Conservation (phyloP, 1,284 basidiomycete species). For the Tilletia caries region DNA sequence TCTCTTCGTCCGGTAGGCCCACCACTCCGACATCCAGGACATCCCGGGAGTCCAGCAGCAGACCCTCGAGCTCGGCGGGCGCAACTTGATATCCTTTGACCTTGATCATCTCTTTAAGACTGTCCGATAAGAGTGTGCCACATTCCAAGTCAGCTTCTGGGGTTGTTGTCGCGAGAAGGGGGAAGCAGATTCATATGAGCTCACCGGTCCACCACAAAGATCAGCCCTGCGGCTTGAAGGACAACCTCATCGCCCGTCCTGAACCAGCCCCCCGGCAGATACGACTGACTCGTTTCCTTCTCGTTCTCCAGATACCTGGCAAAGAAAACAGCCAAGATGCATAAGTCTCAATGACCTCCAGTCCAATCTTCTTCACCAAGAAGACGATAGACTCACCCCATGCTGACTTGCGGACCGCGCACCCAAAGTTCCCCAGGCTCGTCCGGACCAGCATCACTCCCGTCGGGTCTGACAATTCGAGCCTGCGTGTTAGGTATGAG, state of each 20-base stretch:
- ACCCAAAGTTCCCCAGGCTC: constrained; percentile 58
- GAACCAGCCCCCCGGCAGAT: constrained; percentile 34
- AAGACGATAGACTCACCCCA: constrained; percentile 31
- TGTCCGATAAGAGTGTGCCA: background rate
- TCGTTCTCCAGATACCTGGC: constrained; percentile 54
- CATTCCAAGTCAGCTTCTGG: too few relatives aligned
- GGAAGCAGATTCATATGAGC: too few relatives aligned
- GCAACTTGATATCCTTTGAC: constrained; percentile 40
- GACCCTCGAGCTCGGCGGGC: constrained; percentile 65
- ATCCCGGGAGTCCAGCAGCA: constrained; percentile 68
- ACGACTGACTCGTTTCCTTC: constrained; percentile 42
- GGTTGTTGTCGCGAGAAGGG: too few relatives aligned
- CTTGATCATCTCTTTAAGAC: constrained; percentile 29
- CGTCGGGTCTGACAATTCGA: constrained; percentile 38
- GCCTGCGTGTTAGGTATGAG: constrained; percentile 34
- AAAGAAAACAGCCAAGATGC: background rate
- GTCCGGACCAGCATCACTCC: constrained; percentile 47
- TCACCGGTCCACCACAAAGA: constrained; percentile 38
- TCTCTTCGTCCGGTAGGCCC: constrained; percentile 70
- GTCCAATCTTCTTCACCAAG: background rate
- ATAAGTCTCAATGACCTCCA: background rate
- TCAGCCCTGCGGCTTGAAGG: constrained; percentile 22
- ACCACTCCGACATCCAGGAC: constrained; percentile 72
- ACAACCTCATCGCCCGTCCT: constrained; percentile 43
- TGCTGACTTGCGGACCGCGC: constrained; percentile 58